Evolutionary conservation across 2,329 filamentous ascomycete genomes (phyloP).

Genomic region (Hypoxylon sp.): DNA sequence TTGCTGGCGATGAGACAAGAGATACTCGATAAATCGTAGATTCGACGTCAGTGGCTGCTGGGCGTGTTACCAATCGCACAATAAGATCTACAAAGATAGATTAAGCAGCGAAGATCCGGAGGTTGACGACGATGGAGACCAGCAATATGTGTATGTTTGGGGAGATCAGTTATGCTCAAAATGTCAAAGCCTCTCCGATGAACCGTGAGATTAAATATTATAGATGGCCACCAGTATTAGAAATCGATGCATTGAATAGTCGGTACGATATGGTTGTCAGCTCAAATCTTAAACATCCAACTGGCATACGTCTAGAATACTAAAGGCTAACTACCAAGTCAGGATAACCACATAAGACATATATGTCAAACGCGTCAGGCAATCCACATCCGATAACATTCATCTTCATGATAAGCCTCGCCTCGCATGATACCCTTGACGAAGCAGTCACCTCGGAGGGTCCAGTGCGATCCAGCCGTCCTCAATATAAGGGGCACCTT

Average conservation of each 20-base stretch:
- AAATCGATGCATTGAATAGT: neutral
- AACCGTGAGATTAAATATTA: constrained; percentile 1
- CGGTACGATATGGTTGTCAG: neutral
- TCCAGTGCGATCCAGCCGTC: constrained; percentile 27
- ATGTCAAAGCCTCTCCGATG: neutral
- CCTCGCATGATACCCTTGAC: constrained; percentile 39
- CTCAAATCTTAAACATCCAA: neutral
- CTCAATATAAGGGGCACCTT: constrained; percentile 39
- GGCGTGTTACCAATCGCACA: constrained; percentile 7
- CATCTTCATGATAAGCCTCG: constrained; percentile 38
- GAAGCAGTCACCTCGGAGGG: constrained; percentile 40
- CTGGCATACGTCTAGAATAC: neutral
- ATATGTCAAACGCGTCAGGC: constrained; percentile 17
- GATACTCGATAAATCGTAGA: constrained; percentile 23
- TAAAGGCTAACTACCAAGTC: neutral
- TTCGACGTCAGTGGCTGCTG: constrained; percentile 14
- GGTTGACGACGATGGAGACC: constrained; percentile 19
- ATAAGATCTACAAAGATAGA: constrained; percentile 24
- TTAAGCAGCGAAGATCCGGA: constrained; percentile 32
- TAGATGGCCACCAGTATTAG: neutral
- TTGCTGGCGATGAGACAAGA: constrained; percentile 18
- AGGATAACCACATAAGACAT: neutral
- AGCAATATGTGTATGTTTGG: constrained; percentile 17
- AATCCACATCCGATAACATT: constrained; percentile 37
- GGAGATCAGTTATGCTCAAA: constrained; percentile 16